Evolutionary conservation across 169 alveolate species (phyloP), one percentile per base, ranked within the genome.

Genomic region (Cryptosporidium bovis): DNA sequence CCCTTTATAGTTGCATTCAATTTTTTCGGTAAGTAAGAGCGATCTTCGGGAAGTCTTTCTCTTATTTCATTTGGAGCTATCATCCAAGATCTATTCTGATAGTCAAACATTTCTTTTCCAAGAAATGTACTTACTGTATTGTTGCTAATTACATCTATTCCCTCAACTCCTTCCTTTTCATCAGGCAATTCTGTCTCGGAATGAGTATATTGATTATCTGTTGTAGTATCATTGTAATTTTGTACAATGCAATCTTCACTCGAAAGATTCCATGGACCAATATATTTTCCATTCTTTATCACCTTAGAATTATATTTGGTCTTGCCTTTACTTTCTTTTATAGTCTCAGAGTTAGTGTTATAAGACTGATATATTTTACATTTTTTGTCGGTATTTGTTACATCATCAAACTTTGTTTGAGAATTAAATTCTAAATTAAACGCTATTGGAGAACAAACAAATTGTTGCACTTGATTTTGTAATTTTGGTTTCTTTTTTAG

Each of bases 1-100:
- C 98, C 99, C 27, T 92, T 94, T 91, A 93, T 93, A n/a, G 97
- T 94, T 83, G 93, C 93, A 46, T 95, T 90, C 90, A 97, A 97
- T 90, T 95, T 95, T 91, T 97, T 98, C 0, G 99, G 99, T 24
- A 96, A 90, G 68, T 83, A 96, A 69, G 94, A 95, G 29, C 92
- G 95, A 60, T 69, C 90, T 40, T 77, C 44, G 2, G 87, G 20
- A 31, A 12, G 24, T 44, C 87, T 56, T 62, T 56, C 65, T 60
- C 48, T 77, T 3, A 40, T 77, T 56, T 60, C 77, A 77, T 77
- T 77, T 4, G 87, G 87, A 60, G 65, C 53, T 5, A 44, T 60
- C 29, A 77, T 56, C 87, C 87, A 77, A 20, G 87, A 60, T 31
- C 87, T 77, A 44, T 48, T 50, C 50, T 77, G 87, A 62, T 77